These are phyloP conservation scores for Torrubiellomyces zombiae DNA, from an alignment of 2,329 filamentous ascomycete species.

Conservation along the genomic window DNA sequence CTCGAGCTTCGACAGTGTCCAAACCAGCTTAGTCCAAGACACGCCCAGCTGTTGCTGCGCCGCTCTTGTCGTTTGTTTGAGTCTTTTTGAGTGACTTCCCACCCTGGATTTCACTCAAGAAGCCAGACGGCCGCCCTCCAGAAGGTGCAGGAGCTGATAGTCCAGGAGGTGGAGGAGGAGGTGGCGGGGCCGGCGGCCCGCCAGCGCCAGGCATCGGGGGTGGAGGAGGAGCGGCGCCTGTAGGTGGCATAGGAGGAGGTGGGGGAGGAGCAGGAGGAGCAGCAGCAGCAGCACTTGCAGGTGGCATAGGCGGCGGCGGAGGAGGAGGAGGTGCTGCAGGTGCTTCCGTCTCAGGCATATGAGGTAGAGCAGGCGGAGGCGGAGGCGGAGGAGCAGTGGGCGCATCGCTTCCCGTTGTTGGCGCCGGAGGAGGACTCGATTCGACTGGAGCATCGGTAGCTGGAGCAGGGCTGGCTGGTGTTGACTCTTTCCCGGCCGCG, in stretches of 20 bases:
- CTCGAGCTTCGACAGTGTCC: too few species aligned
- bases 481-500: slow-evolving; percentile 55
- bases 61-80: slow-evolving; percentile 73
- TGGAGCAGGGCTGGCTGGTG: slow-evolving; percentile 20
- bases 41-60: slow-evolving; percentile 53
- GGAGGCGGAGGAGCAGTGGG: slow-evolving; percentile 16
- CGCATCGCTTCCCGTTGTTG: slow-evolving; percentile 10
- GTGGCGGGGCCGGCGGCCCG: slow-evolving; percentile 23
- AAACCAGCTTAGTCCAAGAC: slow-evolving; percentile 45
- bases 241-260: slow-evolving; percentile 16
- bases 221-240: slow-evolving; percentile 23
- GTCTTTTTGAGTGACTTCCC: slow-evolving; percentile 75
- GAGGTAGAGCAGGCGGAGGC: slow-evolving; percentile 14
- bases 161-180: slow-evolving; percentile 27
- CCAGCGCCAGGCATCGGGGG: slow-evolving; percentile 30
- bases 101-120: slow-evolving; percentile 70
- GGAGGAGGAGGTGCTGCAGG: slow-evolving; percentile 13
- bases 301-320: slow-evolving; percentile 16
- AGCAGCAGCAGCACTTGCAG: slow-evolving; percentile 19
- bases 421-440: slow-evolving; percentile 20
- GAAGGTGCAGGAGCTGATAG: slow-evolving; percentile 27
- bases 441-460: slow-evolving; percentile 23
- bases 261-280: slow-evolving; percentile 20
- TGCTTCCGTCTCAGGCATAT: slow-evolving; percentile 11
- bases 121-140: slow-evolving; percentile 36